Conservation (phyloP, 2,329 filamentous ascomycete species). For the Paraphaeosphaeria sporulosa region DNA sequence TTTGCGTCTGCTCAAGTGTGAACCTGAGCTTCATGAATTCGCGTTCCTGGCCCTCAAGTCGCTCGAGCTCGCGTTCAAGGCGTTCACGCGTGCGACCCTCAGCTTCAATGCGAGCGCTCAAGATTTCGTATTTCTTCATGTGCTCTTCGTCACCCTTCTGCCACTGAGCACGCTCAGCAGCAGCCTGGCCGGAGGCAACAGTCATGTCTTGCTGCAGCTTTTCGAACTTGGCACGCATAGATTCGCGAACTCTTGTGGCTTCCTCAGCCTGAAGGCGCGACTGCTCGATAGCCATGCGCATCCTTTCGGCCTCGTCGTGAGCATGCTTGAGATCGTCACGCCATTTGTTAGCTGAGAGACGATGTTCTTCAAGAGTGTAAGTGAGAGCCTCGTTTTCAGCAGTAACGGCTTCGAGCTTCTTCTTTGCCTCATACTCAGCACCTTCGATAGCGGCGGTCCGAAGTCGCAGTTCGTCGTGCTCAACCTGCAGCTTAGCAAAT, state of each 20-base stretch:
- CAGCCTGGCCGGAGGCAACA: conserved; percentile 77
- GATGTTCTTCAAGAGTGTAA: conserved; percentile 70
- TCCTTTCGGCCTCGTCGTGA: conserved; percentile 65
- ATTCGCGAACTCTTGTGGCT: conserved; percentile 82
- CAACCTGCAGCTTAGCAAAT: conserved; percentile 60
- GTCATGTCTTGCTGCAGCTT: conserved; percentile 88
- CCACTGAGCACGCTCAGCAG: conserved; percentile 81
- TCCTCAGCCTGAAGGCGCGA: conserved; percentile 83
- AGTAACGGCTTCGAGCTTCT: conserved; percentile 61
- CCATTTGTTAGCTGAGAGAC: conserved; percentile 66
- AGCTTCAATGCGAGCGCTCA: conserved; percentile 61
- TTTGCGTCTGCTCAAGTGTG: conserved; percentile 68
- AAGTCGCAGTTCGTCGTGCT: conserved; percentile 66
- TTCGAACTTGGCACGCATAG: conserved; percentile 83
- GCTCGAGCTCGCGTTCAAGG: conserved; percentile 56
- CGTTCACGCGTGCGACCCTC: conserved; percentile 54
- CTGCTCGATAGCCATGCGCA: conserved; percentile 76
- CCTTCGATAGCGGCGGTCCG: conserved; percentile 40
- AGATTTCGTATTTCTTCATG: conserved; percentile 60
- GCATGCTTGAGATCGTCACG: conserved; percentile 65
- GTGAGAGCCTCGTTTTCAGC: conserved; percentile 68
- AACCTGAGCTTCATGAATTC: conserved; percentile 81
- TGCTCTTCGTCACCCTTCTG: conserved; percentile 72
- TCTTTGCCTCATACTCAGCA: conserved; percentile 57
- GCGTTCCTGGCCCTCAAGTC: conserved; percentile 67